Evolutionary conservation across 345 rosid genomes (phyloP).

Genomic region (Ricinus communis): DNA sequence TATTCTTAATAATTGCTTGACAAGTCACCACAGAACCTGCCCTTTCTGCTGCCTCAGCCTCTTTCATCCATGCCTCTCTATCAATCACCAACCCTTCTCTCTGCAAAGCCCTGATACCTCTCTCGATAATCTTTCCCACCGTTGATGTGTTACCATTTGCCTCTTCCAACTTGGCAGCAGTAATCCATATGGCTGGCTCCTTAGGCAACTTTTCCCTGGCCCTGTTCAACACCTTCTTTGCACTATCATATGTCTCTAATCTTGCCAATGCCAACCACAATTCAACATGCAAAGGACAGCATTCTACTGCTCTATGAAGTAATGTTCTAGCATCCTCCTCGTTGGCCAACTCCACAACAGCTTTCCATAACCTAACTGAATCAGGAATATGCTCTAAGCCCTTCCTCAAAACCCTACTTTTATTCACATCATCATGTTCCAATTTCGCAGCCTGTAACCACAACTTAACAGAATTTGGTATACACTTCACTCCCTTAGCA

Average conservation of each 20-base stretch:
- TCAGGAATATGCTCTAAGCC: conserved; percentile 86
- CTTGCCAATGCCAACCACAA: conserved; percentile 87
- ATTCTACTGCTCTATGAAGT: conserved; percentile 91
- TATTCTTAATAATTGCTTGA: conserved; percentile 72
- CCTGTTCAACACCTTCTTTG: conserved; percentile 72
- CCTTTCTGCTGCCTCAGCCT: conserved; percentile 89
- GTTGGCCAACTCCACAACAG: conserved; percentile 74
- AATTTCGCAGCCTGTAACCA: conserved; percentile 86
- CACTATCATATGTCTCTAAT: conserved; percentile 72
- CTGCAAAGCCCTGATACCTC: conserved; percentile 82
- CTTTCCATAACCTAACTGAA: conserved; percentile 92
- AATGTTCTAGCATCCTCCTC: conserved; percentile 74
- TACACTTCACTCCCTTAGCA: conserved; percentile 78
- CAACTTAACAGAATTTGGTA: conserved; percentile 87
- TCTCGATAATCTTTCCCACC: conserved; percentile 88
- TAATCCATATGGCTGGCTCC: conserved; percentile 94
- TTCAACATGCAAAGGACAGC: conserved; percentile 87
- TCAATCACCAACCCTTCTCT: conserved; percentile 86
- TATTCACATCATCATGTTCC: conserved; percentile 68
- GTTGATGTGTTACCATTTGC: conserved; percentile 74
- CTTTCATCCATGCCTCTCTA: conserved; percentile 90
- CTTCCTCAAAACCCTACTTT: conserved; percentile 79
- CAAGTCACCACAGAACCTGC: conserved; percentile 82
- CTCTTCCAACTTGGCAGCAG: conserved; percentile 93
- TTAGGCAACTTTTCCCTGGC: conserved; percentile 72